Evolutionary conservation across 306 rosid genomes (phyloP), one percentile per base, ranked within the genome.

Genomic region (Dryas drummondii): DNA sequence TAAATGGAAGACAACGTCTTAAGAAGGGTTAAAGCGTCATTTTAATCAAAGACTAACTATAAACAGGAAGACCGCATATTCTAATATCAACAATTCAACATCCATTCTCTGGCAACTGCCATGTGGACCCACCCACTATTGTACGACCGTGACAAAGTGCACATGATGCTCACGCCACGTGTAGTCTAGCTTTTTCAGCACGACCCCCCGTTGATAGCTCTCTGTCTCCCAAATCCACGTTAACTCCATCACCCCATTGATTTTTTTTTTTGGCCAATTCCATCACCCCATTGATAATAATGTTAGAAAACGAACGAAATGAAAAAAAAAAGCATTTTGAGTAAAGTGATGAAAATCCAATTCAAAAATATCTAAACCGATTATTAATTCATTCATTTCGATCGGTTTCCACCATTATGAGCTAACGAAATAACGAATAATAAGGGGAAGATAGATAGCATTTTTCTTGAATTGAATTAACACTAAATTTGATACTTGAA

Each of bases 151-250:
- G 79, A 78, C 71, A 66, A 61, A 37, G 42, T 17, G 1, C 83
- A 78, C 86, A 84, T 85, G 85, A 65, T 6, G 2, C 14, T 14
- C 40, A 19, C 16, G 58, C 12, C 86, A 89, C 91, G 87, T 83
- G 88, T 44, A 61, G 0, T 17, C 41, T 32, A 37, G 3, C 53
- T 50, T 52, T 68, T 70, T 26, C 46, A n/a, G 62, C 76, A 5
- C 70, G 63, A 58, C 54, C 79, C 76, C 72, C 76, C 76, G 67
- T 10, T 19, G 59, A 74, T 75, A 19, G 74, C 82, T 14, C 19
- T 50, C 8, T 48, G 78, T 65, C 80, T 32, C 75, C 17, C 42
- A 41, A 63, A 63, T 16, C 48, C 68, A 41, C 49, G 49, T 63
- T 15, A 63, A 16, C 49, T 41, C 22, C 47, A 40, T 4, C 19